Percentiles rank a stretch among this genome's conserved stretches.
Conservation (phyloP, 1,139 yeast species). For the Saccharomyces hybrid region DNA sequence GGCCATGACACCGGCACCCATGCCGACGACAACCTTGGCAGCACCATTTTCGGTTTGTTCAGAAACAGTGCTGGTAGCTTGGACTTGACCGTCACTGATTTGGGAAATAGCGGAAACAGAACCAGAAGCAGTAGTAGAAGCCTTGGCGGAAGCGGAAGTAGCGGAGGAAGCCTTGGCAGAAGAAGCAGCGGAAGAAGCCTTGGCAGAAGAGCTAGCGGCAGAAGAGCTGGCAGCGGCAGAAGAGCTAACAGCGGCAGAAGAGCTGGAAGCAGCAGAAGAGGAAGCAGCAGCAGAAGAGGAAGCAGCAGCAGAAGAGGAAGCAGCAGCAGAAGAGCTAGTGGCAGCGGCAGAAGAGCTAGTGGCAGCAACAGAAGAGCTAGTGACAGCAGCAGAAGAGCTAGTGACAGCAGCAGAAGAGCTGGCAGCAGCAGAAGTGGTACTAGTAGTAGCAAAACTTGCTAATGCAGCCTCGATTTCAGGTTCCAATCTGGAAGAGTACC, state of each 20-base stretch:
- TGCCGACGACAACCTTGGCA: constrained; percentile 4
- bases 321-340: not conserved
- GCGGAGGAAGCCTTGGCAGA: not conserved
- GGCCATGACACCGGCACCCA: constrained; percentile 5
- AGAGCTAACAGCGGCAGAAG: not conserved
- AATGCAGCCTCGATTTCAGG: constrained; percentile 5
- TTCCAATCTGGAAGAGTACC: constrained; percentile 36
- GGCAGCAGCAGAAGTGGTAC: not conserved
- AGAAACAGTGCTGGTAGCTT: not conserved
- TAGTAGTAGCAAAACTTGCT: not conserved
- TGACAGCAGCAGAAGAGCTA: not conserved
- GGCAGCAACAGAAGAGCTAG: not conserved
- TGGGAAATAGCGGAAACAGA: not conserved
- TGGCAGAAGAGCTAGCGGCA: constrained; percentile 18
- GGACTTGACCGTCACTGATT: too few relatives aligned
- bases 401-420: constrained; percentile 1
- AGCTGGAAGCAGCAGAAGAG: constrained; percentile 2
- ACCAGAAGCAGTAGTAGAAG: not conserved
- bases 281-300: not conserved
- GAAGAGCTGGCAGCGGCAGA: constrained; percentile 5
- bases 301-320: constrained; percentile 1
- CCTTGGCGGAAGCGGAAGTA: not conserved
- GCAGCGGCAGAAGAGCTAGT: constrained; percentile 1
- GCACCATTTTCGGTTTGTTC: constrained; percentile 1
- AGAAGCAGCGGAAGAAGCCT: not conserved